Base-by-base conservation (phyloP, 805 yeast species). In the Sugiyamaella valdiviana region DNA sequence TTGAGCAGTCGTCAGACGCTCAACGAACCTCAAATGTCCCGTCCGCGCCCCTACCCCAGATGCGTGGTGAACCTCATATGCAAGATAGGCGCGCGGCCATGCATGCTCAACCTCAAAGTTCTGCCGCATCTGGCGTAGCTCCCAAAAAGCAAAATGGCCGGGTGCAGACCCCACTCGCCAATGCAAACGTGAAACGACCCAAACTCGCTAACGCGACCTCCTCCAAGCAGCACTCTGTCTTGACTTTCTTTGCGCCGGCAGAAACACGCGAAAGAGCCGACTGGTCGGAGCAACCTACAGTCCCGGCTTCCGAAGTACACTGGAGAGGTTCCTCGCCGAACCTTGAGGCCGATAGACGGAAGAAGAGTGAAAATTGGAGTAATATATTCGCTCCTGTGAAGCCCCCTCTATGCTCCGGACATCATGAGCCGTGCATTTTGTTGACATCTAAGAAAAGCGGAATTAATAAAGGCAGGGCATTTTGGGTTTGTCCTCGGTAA, bases 401-500 rank as follows among this genome's bases (percentile, higher is more conserved):
- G 15, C 58, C 65, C 1, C 68, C 68, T 2, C 39, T 47, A 1
- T 66, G 70, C 42, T 26, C 44, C 3, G 58, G 41, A 21, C 74
- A 69, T 46, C 39, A 49, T 6, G 68, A 65, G 51, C 69, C 68
- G 2, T 67, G 72, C 46, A 54, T 54, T 10, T 51, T 61, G 22
- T 51, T 55, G 39, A 49, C 45, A 5, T 53, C 68, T 4, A 63
- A 57, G 23, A 67, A 66, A 42, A 54, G 58, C 6, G 70, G 71
- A 1, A 55, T 61, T 10, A 67, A 68, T 43, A 57, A 59, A 42
- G 72, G 72, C 24, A 60, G 71, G 10, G 56, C 57, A 9, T 70
- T 70, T 48, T 70, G 74, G 74, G 54, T 60, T 6, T 70, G 74
- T 45, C n/a, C 58, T 5, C 46, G 56, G 52, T 46, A 45, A 37